phyloP scores from a whole-genome alignment of 148 eudicot species.

The Amaranthus cruentus region DNA sequence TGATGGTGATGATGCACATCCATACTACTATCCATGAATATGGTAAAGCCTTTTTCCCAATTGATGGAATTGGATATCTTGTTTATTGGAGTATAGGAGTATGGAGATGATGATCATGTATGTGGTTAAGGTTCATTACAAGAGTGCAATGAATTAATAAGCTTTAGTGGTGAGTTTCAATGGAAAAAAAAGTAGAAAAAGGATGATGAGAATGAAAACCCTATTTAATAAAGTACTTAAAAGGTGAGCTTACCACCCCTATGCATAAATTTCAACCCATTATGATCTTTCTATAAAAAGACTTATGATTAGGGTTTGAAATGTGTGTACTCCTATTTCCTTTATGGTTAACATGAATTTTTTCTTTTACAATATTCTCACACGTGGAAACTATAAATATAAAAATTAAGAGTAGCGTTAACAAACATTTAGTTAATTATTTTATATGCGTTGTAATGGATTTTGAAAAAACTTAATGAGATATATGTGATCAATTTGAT shows the following conservation, averaged over 20 bases:
- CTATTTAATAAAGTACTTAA: constrained; percentile 35
- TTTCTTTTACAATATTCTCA: not conserved
- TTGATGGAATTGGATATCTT: not conserved
- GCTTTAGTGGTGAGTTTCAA: not conserved
- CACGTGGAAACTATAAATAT: no score
- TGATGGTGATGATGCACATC: constrained; percentile 33
- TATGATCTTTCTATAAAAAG: constrained; percentile 31
- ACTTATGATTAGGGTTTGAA: constrained; percentile 45
- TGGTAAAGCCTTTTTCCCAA: constrained; percentile 24
- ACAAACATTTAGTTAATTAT: no score
- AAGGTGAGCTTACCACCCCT: not conserved
- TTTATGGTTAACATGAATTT: constrained; percentile 14
- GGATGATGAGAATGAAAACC: constrained; percentile 13
- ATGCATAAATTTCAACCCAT: constrained; percentile 30
- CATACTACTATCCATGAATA: constrained; percentile 27
- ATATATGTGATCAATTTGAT: no score
- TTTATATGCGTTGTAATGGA: no score
- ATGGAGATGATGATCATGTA: constrained; percentile 1
- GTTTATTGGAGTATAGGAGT: constrained; percentile 14
- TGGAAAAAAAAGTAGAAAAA: not conserved
- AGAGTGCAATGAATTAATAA: constrained; percentile 8
- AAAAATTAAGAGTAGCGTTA: no score
- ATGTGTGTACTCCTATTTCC: constrained; percentile 27
- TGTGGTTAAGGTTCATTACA: constrained; percentile 39
- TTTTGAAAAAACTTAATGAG: no score